Conservation (phyloP, 176 grass and related monocot genomes). For the Oryza australiensis region DNA sequence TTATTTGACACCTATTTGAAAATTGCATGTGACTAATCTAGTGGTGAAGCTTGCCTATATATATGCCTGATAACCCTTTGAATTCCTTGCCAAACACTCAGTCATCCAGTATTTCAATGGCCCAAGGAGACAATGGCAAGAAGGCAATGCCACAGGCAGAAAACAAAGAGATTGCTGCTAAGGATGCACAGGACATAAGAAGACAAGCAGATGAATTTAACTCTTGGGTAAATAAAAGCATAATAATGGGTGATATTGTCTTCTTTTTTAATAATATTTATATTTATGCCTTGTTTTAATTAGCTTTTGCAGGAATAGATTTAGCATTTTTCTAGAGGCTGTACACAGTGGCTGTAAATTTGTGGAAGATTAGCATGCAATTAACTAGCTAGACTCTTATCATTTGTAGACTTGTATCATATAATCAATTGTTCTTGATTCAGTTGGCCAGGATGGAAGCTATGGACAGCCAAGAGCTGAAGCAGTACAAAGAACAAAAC, state of each 20-base stretch:
- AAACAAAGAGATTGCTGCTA: background rate
- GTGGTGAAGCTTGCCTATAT: background rate
- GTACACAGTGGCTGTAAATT: background rate
- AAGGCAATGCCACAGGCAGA: background rate
- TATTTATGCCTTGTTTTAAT: background rate
- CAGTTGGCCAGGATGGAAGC: slow-evolving; percentile 6
- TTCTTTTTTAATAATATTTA: background rate
- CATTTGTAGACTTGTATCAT: background rate
- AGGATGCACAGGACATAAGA: background rate
- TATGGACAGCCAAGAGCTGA: background rate
- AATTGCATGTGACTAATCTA: background rate
- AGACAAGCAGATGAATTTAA: background rate
- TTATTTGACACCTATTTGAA: background rate
- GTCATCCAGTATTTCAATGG: background rate
- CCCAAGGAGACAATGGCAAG: background rate
- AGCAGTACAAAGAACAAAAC: background rate
- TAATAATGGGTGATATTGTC: background rate
- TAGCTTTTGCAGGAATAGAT: background rate
- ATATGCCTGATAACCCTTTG: background rate
- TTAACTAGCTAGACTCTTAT: background rate
- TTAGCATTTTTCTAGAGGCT: background rate
- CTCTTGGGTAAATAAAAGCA: slow-evolving; percentile 7
- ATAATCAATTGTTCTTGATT: background rate
- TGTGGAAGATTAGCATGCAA: background rate
- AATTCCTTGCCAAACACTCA: background rate